A percentile compares a stretch with the other conserved stretches of the same genome.
These are phyloP conservation scores for Dispira simplex DNA, from an alignment of 192 early-diverging fungal species.

Conservation along the genomic window DNA sequence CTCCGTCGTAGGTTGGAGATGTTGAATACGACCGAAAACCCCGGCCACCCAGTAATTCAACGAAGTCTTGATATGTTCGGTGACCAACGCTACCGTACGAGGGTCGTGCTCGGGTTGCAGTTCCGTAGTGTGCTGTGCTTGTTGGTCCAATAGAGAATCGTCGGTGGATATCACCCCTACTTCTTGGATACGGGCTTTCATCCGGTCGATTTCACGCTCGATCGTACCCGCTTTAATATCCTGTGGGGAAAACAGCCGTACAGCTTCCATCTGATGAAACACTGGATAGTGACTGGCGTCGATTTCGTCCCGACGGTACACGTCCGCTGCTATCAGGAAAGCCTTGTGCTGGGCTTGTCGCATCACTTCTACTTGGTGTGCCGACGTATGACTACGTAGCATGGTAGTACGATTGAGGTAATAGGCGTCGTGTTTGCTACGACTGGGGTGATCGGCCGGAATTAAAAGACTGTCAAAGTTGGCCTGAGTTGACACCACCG, in stretches of 20 bases:
- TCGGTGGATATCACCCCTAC: slow-evolving; percentile 11
- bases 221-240: slow-evolving; percentile 16
- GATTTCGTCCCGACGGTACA: slow-evolving; percentile 93
- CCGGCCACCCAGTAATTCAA: slow-evolving; percentile 69
- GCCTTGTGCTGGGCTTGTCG: slow-evolving; percentile 14
- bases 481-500: slow-evolving; percentile 64
- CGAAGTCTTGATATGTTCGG: slow-evolving; percentile 55
- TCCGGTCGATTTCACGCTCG: slow-evolving; percentile 3
- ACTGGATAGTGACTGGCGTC: slow-evolving; percentile 91
- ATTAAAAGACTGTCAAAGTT: slow-evolving; percentile 93
- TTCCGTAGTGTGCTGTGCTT: slow-evolving; percentile 22
- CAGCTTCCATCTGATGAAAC: slow-evolving; percentile 98
- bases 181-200: slow-evolving; percentile 13
- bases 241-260: slow-evolving; percentile 32
- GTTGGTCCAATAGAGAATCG: slow-evolving; percentile 14
- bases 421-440: slow-evolving; percentile 78
- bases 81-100: slow-evolving; percentile 22
- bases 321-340: slow-evolving; percentile 89
- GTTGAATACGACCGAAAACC: slow-evolving; percentile 36
- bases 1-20: background rate
- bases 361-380: slow-evolving; percentile 79
- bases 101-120: slow-evolving; percentile 37
- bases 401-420: slow-evolving; percentile 70
- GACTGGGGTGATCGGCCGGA: slow-evolving; percentile 62
- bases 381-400: slow-evolving; percentile 86